Percentiles rank a stretch among this genome's conserved stretches.
phyloP scores from a whole-genome alignment of 805 yeast genomes.

The Candida sakaeoensis region DNA sequence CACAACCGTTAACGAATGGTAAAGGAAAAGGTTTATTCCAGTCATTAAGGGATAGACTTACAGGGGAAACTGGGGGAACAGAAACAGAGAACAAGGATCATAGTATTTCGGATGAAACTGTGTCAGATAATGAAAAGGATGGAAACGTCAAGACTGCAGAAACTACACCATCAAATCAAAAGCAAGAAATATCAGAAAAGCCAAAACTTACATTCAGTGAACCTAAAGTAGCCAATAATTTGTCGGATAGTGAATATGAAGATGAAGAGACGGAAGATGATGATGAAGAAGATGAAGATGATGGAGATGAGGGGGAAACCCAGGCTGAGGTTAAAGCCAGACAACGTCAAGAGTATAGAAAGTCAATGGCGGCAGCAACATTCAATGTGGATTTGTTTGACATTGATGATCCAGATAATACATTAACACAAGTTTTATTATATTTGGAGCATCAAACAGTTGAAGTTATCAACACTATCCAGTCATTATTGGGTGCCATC shows the following conservation, averaged over 20 bases:
- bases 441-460: slow-evolving; percentile 93
- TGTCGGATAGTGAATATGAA: slow-evolving; percentile 5
- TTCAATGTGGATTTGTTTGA: slow-evolving; percentile 75
- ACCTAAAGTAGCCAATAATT: background rate
- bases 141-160: slow-evolving; percentile 26
- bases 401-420: slow-evolving; percentile 83
- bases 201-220: slow-evolving; percentile 6
- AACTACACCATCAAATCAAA: slow-evolving; percentile 24
- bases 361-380: slow-evolving; percentile 49
- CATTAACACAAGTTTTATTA: slow-evolving; percentile 74
- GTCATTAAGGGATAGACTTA: slow-evolving; percentile 29
- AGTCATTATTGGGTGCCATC: slow-evolving; percentile 71
- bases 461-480: slow-evolving; percentile 86
- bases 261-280: slow-evolving; percentile 18
- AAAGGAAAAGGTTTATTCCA: slow-evolving; percentile 32
- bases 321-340: slow-evolving; percentile 32
- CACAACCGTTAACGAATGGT: slow-evolving; percentile 8
- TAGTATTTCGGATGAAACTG: slow-evolving; percentile 5
- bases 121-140: slow-evolving; percentile 10
- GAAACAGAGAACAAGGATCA: background rate
- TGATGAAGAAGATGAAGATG: too few species aligned
- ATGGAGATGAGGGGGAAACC: slow-evolving; percentile 18
- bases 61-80: slow-evolving; percentile 11
- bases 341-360: slow-evolving; percentile 43
- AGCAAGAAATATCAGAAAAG: slow-evolving; percentile 3